phyloP scores from a whole-genome alignment of 1,284 basidiomycete genomes.

The Meripilus lineatus region DNA sequence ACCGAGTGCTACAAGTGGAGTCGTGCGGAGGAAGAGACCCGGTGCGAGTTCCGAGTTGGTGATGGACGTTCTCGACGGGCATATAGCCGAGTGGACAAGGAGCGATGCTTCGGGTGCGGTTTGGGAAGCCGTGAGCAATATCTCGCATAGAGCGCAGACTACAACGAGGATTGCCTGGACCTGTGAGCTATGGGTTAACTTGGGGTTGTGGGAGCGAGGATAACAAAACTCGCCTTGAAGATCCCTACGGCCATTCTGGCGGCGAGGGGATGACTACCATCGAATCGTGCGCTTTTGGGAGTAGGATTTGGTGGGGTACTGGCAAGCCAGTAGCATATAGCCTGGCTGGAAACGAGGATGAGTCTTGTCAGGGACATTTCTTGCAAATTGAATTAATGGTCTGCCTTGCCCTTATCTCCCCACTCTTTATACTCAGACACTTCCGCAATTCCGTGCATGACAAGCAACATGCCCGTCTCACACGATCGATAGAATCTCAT shows the following conservation, averaged over 20 bases:
- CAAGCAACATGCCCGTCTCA: too few species aligned
- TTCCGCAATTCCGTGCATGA: too few species aligned
- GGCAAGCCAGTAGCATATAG: conserved; percentile 47
- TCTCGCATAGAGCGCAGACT: conserved; percentile 45
- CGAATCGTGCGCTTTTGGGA: conserved; percentile 44
- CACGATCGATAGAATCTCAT: too few species aligned
- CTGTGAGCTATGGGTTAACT: conserved; percentile 25
- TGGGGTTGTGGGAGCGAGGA: background rate
- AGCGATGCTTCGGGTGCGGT: conserved; percentile 24
- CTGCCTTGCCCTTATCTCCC: too few species aligned
- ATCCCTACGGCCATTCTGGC: conserved; percentile 54
- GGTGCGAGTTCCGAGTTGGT: background rate
- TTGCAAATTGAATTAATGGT: too few species aligned
- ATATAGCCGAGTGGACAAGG: conserved; percentile 29
- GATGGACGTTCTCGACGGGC: conserved; percentile 11
- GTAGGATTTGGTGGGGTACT: conserved; percentile 59
- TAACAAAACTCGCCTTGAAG: conserved; percentile 41
- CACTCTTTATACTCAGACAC: too few species aligned
- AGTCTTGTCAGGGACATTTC: conserved; percentile 30
- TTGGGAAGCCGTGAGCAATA: conserved; percentile 38
- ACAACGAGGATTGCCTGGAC: conserved; percentile 47
- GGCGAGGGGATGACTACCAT: conserved; percentile 47
- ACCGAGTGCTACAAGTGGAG: conserved; percentile 31
- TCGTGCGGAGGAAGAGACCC: background rate
- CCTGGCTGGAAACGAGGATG: conserved; percentile 43